phyloP scores from a whole-genome alignment of 2,329 filamentous ascomycete genomes.

The Nothophoma quercina region DNA sequence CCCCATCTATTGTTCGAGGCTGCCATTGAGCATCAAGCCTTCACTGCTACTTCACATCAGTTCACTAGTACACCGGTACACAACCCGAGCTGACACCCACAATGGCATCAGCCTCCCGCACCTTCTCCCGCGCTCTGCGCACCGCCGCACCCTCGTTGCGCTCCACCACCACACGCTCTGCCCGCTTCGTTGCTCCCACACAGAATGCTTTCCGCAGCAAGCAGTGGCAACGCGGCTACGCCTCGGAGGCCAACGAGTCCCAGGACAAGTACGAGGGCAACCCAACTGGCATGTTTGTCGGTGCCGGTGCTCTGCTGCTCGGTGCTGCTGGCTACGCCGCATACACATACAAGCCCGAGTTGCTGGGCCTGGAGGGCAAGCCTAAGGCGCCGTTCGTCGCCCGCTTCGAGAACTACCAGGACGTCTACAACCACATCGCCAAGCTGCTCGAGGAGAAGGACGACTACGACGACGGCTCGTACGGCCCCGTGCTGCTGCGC shows the following conservation, averaged over 20 bases:
- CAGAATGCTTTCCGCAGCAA: conserved; percentile 73
- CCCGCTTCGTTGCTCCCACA: conserved; percentile 64
- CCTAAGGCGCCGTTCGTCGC: conserved; percentile 68
- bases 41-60: background rate
- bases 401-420: conserved; percentile 88
- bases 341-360: conserved; percentile 65
- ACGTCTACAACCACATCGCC: conserved; percentile 90
- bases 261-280: conserved; percentile 58
- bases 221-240: conserved; percentile 82
- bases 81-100: conserved; percentile 8
- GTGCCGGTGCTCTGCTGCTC: conserved; percentile 41
- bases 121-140: conserved; percentile 51
- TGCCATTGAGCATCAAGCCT: conserved; percentile 21
- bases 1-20: background rate
- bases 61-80: background rate
- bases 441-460: conserved; percentile 83
- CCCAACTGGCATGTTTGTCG: conserved; percentile 50
- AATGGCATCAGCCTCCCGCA: conserved; percentile 48
- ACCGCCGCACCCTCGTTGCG: conserved; percentile 57
- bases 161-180: conserved; percentile 65
- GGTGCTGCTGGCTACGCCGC: conserved; percentile 39
- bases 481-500: conserved; percentile 87
- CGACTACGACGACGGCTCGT: conserved; percentile 96
- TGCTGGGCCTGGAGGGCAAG: conserved; percentile 46
- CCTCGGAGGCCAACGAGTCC: conserved; percentile 62